These are phyloP conservation scores for Crithidia brevicula DNA, from an alignment of 208 protist genomes.

Conservation along the genomic window DNA sequence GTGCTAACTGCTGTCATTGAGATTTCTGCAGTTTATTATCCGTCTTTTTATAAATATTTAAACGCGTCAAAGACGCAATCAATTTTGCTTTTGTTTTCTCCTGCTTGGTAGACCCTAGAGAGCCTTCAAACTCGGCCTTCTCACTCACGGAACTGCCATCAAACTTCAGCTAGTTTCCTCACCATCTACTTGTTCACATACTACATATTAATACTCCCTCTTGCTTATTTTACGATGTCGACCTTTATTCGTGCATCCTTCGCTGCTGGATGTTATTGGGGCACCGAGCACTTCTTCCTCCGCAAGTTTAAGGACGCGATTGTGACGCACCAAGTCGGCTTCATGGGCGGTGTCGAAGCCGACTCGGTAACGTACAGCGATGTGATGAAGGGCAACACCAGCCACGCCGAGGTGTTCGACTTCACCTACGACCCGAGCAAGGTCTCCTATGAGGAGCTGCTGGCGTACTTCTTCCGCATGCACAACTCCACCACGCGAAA, in stretches of 20 bases:
- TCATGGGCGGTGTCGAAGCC: conserved; percentile 78
- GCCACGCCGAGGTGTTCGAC: conserved; percentile 95
- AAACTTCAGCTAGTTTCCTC: no score
- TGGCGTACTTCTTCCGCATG: conserved; percentile 94
- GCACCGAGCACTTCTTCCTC: conserved; percentile 92
- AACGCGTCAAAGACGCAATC: no score
- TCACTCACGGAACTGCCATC: no score
- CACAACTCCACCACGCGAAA: conserved; percentile 96
- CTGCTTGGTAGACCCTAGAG: no score
- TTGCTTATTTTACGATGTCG: conserved; percentile 20
- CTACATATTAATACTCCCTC: no score
- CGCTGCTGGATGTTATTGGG: conserved; percentile 94
- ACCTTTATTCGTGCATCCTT: conserved; percentile 69
- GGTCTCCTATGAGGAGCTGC: conserved; percentile 86
- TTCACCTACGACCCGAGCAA: conserved; percentile 85
- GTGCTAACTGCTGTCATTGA: no score
- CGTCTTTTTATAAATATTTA: no score
- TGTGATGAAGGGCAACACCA: conserved; percentile 93
- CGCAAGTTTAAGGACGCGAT: conserved; percentile 85
- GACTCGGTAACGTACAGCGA: conserved; percentile 73
- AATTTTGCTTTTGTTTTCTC: no score
- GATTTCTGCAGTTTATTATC: no score
- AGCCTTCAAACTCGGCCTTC: no score
- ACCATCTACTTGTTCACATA: no score
- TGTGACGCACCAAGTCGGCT: conserved; percentile 82